These are phyloP conservation scores for Ceratocystis cubensis DNA, from an alignment of 2,329 filamentous ascomycete species.

Conservation along the genomic window DNA sequence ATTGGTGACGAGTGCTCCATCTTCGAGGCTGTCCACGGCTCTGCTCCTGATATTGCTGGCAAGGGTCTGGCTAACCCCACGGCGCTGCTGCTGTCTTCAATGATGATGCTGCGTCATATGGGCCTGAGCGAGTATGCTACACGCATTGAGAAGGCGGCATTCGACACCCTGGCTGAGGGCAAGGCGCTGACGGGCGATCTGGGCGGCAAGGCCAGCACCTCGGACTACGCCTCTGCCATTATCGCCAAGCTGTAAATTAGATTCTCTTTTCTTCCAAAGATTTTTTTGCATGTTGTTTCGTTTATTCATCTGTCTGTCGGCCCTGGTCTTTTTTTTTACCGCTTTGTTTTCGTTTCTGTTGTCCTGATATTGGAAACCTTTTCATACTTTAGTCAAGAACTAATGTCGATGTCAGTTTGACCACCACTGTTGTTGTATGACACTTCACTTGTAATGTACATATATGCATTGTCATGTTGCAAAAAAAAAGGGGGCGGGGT, in stretches of 20 bases:
- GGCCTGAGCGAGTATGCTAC: slow-evolving; percentile 69
- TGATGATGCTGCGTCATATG: slow-evolving; percentile 99
- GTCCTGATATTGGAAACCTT: too few relatives aligned
- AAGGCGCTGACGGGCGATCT: slow-evolving; percentile 93
- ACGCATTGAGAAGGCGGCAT: slow-evolving; percentile 88
- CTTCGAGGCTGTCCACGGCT: slow-evolving; percentile 98
- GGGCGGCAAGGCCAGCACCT: slow-evolving; percentile 89
- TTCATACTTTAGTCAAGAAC: too few relatives aligned
- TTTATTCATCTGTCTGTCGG: not conserved
- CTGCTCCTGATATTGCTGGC: slow-evolving; percentile 90
- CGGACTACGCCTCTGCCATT: slow-evolving; percentile 87
- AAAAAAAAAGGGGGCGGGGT: too few relatives aligned
- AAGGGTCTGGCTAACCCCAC: slow-evolving; percentile 96
- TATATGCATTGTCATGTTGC: too few relatives aligned
- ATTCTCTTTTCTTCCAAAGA: not conserved
- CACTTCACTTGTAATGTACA: too few relatives aligned
- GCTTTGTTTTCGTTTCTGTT: too few relatives aligned
- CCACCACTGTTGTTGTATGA: too few relatives aligned
- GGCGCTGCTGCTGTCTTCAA: slow-evolving; percentile 82
- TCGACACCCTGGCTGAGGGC: slow-evolving; percentile 88
- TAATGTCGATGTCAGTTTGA: too few relatives aligned
- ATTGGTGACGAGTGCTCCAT: slow-evolving; percentile 98
- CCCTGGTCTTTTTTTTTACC: not conserved
- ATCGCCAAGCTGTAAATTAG: slow-evolving; percentile 52
- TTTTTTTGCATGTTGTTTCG: slow-evolving; percentile 1